These are phyloP conservation scores for Tubosaeta sp. DNA, from an alignment of 768 basidiomycete genomes.

Conservation along the genomic window DNA sequence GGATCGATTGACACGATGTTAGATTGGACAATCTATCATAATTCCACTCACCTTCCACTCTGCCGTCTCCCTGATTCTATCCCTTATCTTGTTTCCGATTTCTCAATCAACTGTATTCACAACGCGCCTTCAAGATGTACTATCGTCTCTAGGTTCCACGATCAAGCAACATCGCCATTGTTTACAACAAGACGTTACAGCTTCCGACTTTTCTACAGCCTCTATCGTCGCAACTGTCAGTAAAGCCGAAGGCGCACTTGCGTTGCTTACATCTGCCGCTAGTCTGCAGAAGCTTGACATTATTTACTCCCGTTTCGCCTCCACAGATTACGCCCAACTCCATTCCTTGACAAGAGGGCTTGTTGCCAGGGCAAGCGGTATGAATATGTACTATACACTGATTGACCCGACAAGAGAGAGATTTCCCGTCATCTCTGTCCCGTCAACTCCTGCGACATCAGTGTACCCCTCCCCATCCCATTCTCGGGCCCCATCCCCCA, in stretches of 20 bases:
- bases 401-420: slow-evolving; percentile 58
- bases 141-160: slow-evolving; percentile 44
- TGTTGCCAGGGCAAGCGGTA: slow-evolving; percentile 56
- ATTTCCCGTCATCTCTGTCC: slow-evolving; percentile 48
- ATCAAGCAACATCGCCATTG: slow-evolving; percentile 45
- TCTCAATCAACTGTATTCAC: slow-evolving; percentile 61
- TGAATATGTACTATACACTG: slow-evolving; percentile 56
- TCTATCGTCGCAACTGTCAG: slow-evolving; percentile 31
- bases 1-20: slow-evolving; percentile 7
- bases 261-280: slow-evolving; percentile 46
- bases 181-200: slow-evolving; percentile 39
- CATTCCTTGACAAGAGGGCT: slow-evolving; percentile 50
- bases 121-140: slow-evolving; percentile 41
- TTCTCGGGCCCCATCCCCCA: slow-evolving; percentile 33
- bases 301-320: slow-evolving; percentile 55
- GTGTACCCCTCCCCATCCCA: slow-evolving; percentile 27
- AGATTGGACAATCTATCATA: slow-evolving; percentile 50
- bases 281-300: slow-evolving; percentile 58
- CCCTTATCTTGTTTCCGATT: slow-evolving; percentile 57
- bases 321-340: slow-evolving; percentile 50
- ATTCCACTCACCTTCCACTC: slow-evolving; percentile 59
- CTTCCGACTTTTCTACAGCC: slow-evolving; percentile 29
- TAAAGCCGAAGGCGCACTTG: slow-evolving; percentile 46
- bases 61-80: slow-evolving; percentile 47
- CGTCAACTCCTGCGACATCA: slow-evolving; percentile 36